Evolutionary conservation across 768 basidiomycete species (phyloP).

Genomic region (Stropharia rugosoannulata): DNA sequence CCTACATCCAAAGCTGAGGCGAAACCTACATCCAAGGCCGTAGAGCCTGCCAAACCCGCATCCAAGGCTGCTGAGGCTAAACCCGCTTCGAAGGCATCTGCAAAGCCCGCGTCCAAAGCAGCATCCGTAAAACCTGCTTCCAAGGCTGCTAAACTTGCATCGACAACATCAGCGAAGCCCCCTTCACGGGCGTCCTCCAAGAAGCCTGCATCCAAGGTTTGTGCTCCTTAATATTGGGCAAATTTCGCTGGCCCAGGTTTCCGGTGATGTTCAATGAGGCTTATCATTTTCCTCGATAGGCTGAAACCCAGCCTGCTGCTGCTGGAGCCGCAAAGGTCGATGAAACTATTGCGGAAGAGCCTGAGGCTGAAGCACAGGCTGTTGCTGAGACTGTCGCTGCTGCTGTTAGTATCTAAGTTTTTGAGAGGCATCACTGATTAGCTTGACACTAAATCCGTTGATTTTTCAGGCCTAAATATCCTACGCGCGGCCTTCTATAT

Average conservation of each 20-base stretch:
- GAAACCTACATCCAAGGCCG: slow-evolving; percentile 41
- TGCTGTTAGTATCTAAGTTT: background rate
- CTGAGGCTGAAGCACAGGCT: slow-evolving; percentile 42
- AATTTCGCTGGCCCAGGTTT: background rate
- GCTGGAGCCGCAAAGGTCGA: slow-evolving; percentile 30
- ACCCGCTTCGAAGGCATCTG: slow-evolving; percentile 41
- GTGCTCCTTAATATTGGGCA: slow-evolving; percentile 11
- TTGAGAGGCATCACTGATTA: background rate
- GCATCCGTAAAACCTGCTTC: slow-evolving; percentile 43
- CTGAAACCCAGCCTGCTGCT: slow-evolving; percentile 38
- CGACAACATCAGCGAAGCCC: slow-evolving; percentile 48
- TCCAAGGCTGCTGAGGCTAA: slow-evolving; percentile 37
- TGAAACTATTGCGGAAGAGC: slow-evolving; percentile 59
- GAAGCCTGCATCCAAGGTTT: slow-evolving; percentile 47
- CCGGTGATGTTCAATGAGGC: slow-evolving; percentile 8
- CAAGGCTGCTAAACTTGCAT: slow-evolving; percentile 42
- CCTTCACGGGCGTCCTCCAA: slow-evolving; percentile 14
- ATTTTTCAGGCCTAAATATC: slow-evolving; percentile 9
- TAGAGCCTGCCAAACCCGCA: slow-evolving; percentile 35
- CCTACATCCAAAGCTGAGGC: slow-evolving; percentile 35
- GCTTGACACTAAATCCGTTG: no score
- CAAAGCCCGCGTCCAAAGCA: slow-evolving; percentile 42
- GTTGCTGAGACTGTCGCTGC: slow-evolving; percentile 21
- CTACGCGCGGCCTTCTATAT: no score
- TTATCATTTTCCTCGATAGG: slow-evolving; percentile 26